Percentiles rank a stretch among this genome's conserved stretches.
Evolutionary conservation across 1,284 basidiomycete genomes (phyloP).

Genomic region (Trichosporon asahii): DNA sequence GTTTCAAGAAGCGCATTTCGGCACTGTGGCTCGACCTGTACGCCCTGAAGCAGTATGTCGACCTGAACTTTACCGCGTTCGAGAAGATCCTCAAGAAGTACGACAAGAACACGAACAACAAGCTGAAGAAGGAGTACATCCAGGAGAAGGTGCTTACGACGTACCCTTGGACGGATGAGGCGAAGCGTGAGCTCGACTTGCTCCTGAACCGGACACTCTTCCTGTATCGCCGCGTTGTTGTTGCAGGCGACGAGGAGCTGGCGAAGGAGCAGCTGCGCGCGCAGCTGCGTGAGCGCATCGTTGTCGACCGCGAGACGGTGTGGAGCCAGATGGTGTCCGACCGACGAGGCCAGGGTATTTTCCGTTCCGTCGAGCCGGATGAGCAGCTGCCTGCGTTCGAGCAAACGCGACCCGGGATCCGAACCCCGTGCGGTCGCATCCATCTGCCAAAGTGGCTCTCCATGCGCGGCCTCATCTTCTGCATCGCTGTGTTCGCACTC

Average conservation of each 20-base stretch:
- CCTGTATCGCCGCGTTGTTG: slow-evolving; percentile 83
- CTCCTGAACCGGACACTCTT: slow-evolving; percentile 64
- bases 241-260: slow-evolving; percentile 65
- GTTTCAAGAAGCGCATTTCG: slow-evolving; percentile 88
- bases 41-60: slow-evolving; percentile 86
- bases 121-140: slow-evolving; percentile 81
- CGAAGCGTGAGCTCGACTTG: slow-evolving; percentile 65
- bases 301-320: slow-evolving; percentile 59
- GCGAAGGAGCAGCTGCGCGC: slow-evolving; percentile 80
- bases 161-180: slow-evolving; percentile 63
- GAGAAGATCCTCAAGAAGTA: slow-evolving; percentile 98
- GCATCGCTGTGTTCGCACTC: slow-evolving; percentile 62
- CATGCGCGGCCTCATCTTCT: slow-evolving; percentile 61
- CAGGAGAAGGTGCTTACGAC: slow-evolving; percentile 67
- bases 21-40: slow-evolving; percentile 78
- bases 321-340: slow-evolving; percentile 91
- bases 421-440: slow-evolving; percentile 63
- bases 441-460: slow-evolving; percentile 58
- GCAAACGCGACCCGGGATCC: slow-evolving; percentile 50
- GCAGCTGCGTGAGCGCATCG: slow-evolving; percentile 77
- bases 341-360: slow-evolving; percentile 63
- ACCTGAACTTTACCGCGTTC: slow-evolving; percentile 91
- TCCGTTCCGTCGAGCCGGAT: slow-evolving; percentile 59
- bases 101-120: slow-evolving; percentile 87
- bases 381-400: slow-evolving; percentile 59